A percentile compares a stretch with the other conserved stretches of the same genome.
phyloP scores from a whole-genome alignment of 495 filamentous ascomycete species.

The Daldinia decipiens region DNA sequence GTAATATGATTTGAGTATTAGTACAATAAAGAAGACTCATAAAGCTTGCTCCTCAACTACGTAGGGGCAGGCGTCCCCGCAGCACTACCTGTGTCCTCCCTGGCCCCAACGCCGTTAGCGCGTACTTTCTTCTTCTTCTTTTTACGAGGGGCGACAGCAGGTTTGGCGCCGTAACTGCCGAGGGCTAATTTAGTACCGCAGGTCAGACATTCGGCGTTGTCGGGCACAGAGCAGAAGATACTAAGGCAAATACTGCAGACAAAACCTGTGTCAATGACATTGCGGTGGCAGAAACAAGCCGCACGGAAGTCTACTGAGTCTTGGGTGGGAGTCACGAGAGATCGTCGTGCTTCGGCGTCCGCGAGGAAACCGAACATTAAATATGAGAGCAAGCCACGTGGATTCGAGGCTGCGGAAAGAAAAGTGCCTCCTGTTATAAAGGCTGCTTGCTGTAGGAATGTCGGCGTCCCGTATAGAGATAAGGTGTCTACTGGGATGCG shows the following conservation, averaged over 20 bases:
- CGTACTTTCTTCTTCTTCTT: slow-evolving; percentile 72
- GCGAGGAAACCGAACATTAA: slow-evolving; percentile 95
- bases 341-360: slow-evolving; percentile 71
- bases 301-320: slow-evolving; percentile 94
- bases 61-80: slow-evolving; percentile 51
- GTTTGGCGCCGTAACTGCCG: slow-evolving; percentile 76
- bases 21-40: not conserved
- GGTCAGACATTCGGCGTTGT: slow-evolving; percentile 80
- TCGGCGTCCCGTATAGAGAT: slow-evolving; percentile 79
- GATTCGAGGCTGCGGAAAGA: slow-evolving; percentile 71
- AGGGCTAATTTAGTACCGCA: slow-evolving; percentile 85
- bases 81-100: slow-evolving; percentile 56
- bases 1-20: slow-evolving; percentile 4
- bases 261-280: slow-evolving; percentile 89
- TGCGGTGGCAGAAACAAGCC: slow-evolving; percentile 95
- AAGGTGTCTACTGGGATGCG: slow-evolving; percentile 90
- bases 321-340: slow-evolving; percentile 79
- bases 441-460: slow-evolving; percentile 94
- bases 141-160: slow-evolving; percentile 76
- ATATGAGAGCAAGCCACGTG: slow-evolving; percentile 81
- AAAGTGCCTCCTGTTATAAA: slow-evolving; percentile 92
- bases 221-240: slow-evolving; percentile 65
- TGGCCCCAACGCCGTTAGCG: slow-evolving; percentile 46
- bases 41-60: not conserved
- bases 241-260: slow-evolving; percentile 96